Conservation (phyloP, 192 early-diverging fungal species). For the Backusella circina region DNA sequence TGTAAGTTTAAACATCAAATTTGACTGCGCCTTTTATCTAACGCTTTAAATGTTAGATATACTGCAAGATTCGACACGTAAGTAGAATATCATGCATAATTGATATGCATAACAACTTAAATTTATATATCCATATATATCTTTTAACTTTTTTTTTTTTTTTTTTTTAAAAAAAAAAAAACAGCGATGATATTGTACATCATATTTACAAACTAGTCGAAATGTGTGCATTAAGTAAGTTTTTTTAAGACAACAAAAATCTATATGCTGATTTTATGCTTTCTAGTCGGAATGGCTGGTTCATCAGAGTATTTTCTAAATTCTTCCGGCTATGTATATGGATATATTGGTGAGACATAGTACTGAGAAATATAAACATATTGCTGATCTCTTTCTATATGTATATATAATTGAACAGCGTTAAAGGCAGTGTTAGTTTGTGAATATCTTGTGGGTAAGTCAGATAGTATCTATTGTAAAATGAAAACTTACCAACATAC, state of each 20-base stretch:
- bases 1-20: slow-evolving; percentile 25
- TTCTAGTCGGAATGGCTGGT: slow-evolving; percentile 39
- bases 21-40: background rate
- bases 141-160: no score
- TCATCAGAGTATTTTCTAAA: slow-evolving; percentile 39
- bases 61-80: slow-evolving; percentile 39
- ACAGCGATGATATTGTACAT: slow-evolving; percentile 34
- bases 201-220: slow-evolving; percentile 32
- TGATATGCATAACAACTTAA: slow-evolving; percentile 18
- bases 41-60: slow-evolving; percentile 9
- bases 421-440: slow-evolving; percentile 39
- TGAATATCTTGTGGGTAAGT: slow-evolving; percentile 44
- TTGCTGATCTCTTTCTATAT: background rate
- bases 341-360: slow-evolving; percentile 20
- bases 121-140: slow-evolving; percentile 16
- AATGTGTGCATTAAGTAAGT: slow-evolving; percentile 37
- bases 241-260: background rate
- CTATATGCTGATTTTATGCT: background rate
- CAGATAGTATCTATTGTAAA: background rate
- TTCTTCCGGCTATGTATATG: slow-evolving; percentile 38
- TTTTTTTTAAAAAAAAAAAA: no score
- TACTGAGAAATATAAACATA: background rate
- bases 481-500: background rate
- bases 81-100: slow-evolving; percentile 6
- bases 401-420: background rate